These are phyloP conservation scores for Hypholoma sublateritium DNA, from an alignment of 768 basidiomycete genomes.

Conservation along the genomic window DNA sequence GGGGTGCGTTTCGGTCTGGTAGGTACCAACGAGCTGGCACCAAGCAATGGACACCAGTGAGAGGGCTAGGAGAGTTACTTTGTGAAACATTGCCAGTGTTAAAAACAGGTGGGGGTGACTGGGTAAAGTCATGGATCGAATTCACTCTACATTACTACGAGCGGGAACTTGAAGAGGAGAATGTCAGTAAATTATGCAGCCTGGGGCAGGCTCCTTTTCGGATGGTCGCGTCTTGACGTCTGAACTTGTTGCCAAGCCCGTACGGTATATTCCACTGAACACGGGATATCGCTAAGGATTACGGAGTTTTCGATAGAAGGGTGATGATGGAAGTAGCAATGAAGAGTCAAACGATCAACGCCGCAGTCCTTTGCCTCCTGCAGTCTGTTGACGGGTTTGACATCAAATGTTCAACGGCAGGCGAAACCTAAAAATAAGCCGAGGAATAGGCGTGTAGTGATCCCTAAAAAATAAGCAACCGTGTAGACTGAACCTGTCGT, in stretches of 20 bases:
- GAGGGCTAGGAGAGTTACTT: slow-evolving; percentile 32
- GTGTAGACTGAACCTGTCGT: too few relatives aligned
- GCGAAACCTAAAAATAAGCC: slow-evolving; percentile 6
- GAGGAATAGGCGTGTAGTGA: slow-evolving; percentile 2
- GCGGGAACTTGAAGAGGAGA: not conserved
- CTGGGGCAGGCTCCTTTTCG: not conserved
- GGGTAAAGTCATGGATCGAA: not conserved
- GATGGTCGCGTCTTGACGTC: not conserved
- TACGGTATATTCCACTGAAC: not conserved
- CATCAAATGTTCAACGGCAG: not conserved
- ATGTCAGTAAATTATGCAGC: not conserved
- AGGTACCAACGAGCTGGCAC: slow-evolving; percentile 52
- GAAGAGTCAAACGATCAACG: not conserved
- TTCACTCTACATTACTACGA: not conserved
- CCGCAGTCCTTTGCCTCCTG: not conserved
- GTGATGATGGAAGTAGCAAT: not conserved
- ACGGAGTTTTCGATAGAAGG: not conserved
- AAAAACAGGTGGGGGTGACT: not conserved
- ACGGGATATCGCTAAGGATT: not conserved
- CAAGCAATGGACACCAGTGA: slow-evolving; percentile 34
- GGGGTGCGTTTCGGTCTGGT: slow-evolving; percentile 50
- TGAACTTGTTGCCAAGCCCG: not conserved
- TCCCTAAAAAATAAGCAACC: not conserved
- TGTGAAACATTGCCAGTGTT: slow-evolving; percentile 30
- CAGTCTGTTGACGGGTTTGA: not conserved